Percentiles rank a stretch among this genome's conserved stretches.
These are phyloP conservation scores for Erythrobasidium hasegawianum DNA, from an alignment of 1,284 basidiomycete genomes.

Conservation along the genomic window DNA sequence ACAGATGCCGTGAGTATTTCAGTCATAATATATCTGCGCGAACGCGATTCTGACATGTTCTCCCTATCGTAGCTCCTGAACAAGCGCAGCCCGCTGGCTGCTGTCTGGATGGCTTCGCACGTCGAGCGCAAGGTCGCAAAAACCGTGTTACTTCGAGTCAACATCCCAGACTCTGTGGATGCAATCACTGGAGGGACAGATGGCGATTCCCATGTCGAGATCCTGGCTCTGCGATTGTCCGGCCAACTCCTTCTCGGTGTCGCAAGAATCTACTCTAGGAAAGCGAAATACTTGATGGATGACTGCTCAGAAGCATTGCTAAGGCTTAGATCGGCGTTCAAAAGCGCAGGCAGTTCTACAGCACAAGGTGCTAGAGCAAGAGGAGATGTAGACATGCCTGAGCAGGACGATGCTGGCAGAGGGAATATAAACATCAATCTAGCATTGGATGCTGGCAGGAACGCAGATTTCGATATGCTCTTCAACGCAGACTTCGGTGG, in stretches of 20 bases:
- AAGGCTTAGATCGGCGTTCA: slow-evolving; percentile 81
- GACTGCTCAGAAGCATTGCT: slow-evolving; percentile 94
- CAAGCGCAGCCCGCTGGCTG: slow-evolving; percentile 86
- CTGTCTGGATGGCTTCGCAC: slow-evolving; percentile 98
- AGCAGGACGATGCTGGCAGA: slow-evolving; percentile 83
- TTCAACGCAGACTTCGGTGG: slow-evolving; percentile 35
- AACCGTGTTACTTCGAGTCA: slow-evolving; percentile 85
- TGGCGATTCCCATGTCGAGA: slow-evolving; percentile 47
- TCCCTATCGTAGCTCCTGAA: slow-evolving; percentile 18
- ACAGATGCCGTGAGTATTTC: background rate
- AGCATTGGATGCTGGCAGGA: slow-evolving; percentile 13
- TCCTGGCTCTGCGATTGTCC: slow-evolving; percentile 85
- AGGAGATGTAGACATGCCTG: slow-evolving; percentile 58
- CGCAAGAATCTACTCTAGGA: slow-evolving; percentile 93
- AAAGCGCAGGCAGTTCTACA: slow-evolving; percentile 4
- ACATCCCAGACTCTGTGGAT: slow-evolving; percentile 73
- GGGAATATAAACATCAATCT: slow-evolving; percentile 60
- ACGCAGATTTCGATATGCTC: slow-evolving; percentile 34
- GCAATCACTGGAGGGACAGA: slow-evolving; percentile 38
- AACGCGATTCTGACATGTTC: background rate
- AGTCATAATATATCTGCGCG: background rate
- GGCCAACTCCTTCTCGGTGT: slow-evolving; percentile 94
- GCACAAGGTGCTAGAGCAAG: slow-evolving; percentile 7
- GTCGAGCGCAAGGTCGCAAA: slow-evolving; percentile 98
- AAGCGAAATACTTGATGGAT: slow-evolving; percentile 94